Evolutionary conservation across 164 flowering plant species (phyloP).

Genomic region (Vitis amurensis): DNA sequence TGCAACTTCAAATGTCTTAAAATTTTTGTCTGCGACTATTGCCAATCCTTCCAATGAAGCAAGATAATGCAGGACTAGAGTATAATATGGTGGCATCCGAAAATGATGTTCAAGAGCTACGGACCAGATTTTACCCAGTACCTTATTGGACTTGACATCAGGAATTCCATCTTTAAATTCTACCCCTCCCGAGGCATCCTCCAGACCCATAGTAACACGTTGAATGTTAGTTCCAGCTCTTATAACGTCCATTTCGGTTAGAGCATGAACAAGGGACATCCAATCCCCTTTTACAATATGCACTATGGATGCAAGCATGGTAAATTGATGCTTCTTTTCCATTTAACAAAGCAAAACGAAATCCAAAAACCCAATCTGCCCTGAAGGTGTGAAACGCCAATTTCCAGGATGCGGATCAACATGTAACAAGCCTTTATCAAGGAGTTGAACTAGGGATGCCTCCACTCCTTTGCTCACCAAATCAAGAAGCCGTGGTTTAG

Average conservation of each 20-base stretch:
- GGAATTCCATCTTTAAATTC: constrained; percentile 79
- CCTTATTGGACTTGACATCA: constrained; percentile 94
- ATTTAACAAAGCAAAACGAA: constrained; percentile 93
- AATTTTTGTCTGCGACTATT: constrained; percentile 73
- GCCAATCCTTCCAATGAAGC: constrained; percentile 98
- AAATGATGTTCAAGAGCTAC: constrained; percentile 85
- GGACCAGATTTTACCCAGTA: constrained; percentile 83
- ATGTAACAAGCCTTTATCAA: constrained; percentile 94
- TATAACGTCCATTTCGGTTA: constrained; percentile 82
- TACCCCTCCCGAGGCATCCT: constrained; percentile 78
- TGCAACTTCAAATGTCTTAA: constrained; percentile 94
- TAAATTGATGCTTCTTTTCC: constrained; percentile 87
- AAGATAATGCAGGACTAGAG: constrained; percentile 81
- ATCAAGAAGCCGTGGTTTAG: constrained; percentile 75
- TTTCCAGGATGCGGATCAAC: constrained; percentile 99
- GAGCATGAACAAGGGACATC: constrained; percentile 75
- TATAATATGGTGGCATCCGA: constrained; percentile 94
- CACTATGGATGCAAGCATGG: constrained; percentile 91
- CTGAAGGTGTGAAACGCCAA: constrained; percentile 70
- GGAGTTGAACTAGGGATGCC: constrained; percentile 87
- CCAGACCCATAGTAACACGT: constrained; percentile 85
- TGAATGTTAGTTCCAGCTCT: constrained; percentile 72
- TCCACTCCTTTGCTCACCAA: constrained; percentile 96
- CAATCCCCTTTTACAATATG: constrained; percentile 95
- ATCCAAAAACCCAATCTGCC: constrained; percentile 92